Evolutionary conservation across 768 basidiomycete genomes (phyloP), one percentile per base, ranked within the genome.

Genomic region (Xerocomus brunneocitrinus): DNA sequence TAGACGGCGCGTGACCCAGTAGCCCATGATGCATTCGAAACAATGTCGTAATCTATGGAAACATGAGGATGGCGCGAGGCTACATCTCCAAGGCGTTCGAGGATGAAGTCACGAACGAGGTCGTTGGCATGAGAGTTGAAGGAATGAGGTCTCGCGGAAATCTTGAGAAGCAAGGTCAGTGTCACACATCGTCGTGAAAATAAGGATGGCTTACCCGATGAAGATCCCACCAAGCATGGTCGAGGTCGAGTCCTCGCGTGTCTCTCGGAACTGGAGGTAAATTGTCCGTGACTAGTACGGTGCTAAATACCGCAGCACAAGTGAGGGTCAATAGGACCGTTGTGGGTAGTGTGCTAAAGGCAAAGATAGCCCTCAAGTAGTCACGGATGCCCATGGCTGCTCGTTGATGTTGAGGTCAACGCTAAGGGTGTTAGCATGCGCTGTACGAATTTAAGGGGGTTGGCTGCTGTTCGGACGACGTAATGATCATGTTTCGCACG

Each of bases 41-140:
- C 64, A 19, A 72, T 43, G 58, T 87, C 85, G 49, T 81, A 73
- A 13, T 75, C 69, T 12, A 85, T 63, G 40, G 81, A 73, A 4
- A 85, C 74, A 55, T 81, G 74, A 0, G 71, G 62, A 58, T 77
- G 67, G 19, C 59, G 64, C 12, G 67, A 68, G 30, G 79, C 75
- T 25, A 86, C 72, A 4, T 72, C 66, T 36, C 67, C 58, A 13
- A 91, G 63, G 3, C 85, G 79, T 3, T 72, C 63, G 27, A 87
- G 71, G 31, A 93, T 68, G 63, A 83, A 84, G 0, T 68, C 63
- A 47, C 79, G 82, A 25, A 90, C 85, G 27, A 75, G 60, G 58
- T 88, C 85, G 62, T 92, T 93, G 16, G 82, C 79, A 69, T 84
- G 87, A 1, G 88, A 89, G 61, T 87, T 83, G 70, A 83, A 89